Evolutionary conservation across 1,284 basidiomycete species (phyloP).

Genomic region (Rhodotorula sp.): DNA sequence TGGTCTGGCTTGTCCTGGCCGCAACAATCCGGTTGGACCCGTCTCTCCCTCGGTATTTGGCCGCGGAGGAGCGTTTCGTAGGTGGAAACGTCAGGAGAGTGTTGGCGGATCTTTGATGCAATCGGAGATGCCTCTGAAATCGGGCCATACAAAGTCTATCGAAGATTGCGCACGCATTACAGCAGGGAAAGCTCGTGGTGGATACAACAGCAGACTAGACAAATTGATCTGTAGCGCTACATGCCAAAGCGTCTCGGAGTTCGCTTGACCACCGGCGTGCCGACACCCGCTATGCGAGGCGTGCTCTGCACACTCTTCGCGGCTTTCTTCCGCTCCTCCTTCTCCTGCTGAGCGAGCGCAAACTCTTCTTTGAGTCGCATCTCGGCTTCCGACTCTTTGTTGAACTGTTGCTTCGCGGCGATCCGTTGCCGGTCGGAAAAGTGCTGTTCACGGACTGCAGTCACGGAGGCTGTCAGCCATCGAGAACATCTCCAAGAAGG

Average conservation of each 20-base stretch:
- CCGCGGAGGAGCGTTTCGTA: neutral
- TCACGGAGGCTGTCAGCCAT: neutral
- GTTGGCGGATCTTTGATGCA: neutral
- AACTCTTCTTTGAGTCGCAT: slow-evolving; percentile 40
- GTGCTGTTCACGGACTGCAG: slow-evolving; percentile 57
- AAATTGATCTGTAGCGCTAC: neutral
- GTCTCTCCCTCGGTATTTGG: neutral
- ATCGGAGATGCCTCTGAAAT: neutral
- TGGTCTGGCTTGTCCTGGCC: slow-evolving; percentile 72
- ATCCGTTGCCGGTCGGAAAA: slow-evolving; percentile 73
- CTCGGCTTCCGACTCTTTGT: slow-evolving; percentile 35
- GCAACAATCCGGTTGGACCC: slow-evolving; percentile 43
- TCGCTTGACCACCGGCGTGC: slow-evolving; percentile 34
- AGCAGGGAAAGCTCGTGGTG: neutral
- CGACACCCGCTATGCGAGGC: slow-evolving; percentile 41
- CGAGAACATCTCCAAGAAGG: neutral
- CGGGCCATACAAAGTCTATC: neutral
- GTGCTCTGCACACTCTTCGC: slow-evolving; percentile 40
- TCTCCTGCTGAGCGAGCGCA: slow-evolving; percentile 31
- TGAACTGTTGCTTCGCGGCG: slow-evolving; percentile 61
- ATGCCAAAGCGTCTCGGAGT: slow-evolving; percentile 39
- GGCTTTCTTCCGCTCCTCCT: slow-evolving; percentile 36
- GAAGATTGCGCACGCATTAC: too few relatives aligned
- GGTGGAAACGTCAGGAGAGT: neutral
- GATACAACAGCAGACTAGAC: neutral